Evolutionary conservation across 371 early-diverging fungal genomes (phyloP), one percentile per base, ranked within the genome.

Genomic region (Mortierella sp.): DNA sequence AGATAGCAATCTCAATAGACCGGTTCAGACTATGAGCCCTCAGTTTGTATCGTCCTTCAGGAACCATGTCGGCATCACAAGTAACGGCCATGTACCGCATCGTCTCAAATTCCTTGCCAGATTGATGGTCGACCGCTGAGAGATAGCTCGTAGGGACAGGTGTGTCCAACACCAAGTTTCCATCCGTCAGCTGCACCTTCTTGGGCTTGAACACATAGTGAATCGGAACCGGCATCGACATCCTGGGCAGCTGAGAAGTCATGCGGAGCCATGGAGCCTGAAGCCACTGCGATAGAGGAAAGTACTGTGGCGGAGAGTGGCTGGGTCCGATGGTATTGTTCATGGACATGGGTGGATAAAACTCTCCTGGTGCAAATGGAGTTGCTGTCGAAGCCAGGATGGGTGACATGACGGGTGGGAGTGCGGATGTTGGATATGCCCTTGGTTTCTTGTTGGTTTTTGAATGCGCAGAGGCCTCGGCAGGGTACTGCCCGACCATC

Each of bases 11-110:
- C 84, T 98, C 98, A 11, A 97, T 95, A 48, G 90, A 71, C 67
- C 92, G 91, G 61, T 92, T 89, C 79, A 92, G 89, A 69, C 91
- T 89, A 24, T 91, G 90, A 76, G 95, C 96, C 71, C 98, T 91
- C 69, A 98, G 91, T n/a, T 92, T 93, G 88, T 96, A 98, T 13
- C 90, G 88, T 8, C 93, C 87, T 26, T 90, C 86, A n/a, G 85
- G 86, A 79, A 96, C 97, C 71, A 95, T 91, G 77, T 97, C 93
- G 5, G 97, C 93, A 81, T 95, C 94, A 78, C 92, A 93, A 9
- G 95, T 95, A 31, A 92, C 92, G 0, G 96, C 94, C 40, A 94
- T 95, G 82, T 96, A 96, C 44, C 96, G 91, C 92, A 96, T 89
- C 72, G 91, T 90, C 67, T 93, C 92, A 75, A 95, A 94, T 85